Evolutionary conservation across 208 protist species (phyloP), one percentile per base, ranked within the genome.

Genomic region (Trichomonas vaginalis): DNA sequence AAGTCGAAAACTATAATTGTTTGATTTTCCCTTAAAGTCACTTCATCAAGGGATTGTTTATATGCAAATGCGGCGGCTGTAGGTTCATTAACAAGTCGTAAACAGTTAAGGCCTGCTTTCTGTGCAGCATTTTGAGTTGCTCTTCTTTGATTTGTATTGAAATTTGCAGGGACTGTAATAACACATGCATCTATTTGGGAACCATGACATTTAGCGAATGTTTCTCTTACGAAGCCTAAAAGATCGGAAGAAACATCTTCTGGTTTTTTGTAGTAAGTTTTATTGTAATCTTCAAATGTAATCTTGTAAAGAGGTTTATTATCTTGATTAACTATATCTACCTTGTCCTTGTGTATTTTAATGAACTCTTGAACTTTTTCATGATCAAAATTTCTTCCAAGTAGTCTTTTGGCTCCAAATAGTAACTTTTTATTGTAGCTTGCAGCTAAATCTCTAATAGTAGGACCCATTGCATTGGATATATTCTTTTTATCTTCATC

Each of bases 1-100:
- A 99, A 97, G 97, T 99, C 99, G 96, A 99, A 99, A 39, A 99
- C 98, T 12, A 42, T 83, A 97, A 98, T 97, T 95, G 97, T 12
- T n/a, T 12, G 17, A n/a, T n/a, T n/a, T n/a, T 70, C 56, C 6
- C 17, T 27, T 32, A n/a, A 4, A n/a, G 17, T 8, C n/a, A 27
- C 1, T 32, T 70, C 21, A 70, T 70, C 56, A n/a, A n/a, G 56
- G 21, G 17, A 27, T 6, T 70, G n/a, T 32, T 35, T 6, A 83
- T 42, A 83, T 35, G n/a, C 17, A 83, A 37, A 42, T 9, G 79
- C 79, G 6, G 79, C 79, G 3, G 79, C 79, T 23, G 35, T 40
- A 17, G 79, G 79, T 83, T 83, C 79, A 83, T n/a, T 40, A 40
- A 42, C 12, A 40, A 83, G 3, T 3, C 17, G 17, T 27, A n/a